These are phyloP conservation scores for Gossypium trilobum DNA, from an alignment of 441 rosid genomes.

Conservation along the genomic window DNA sequence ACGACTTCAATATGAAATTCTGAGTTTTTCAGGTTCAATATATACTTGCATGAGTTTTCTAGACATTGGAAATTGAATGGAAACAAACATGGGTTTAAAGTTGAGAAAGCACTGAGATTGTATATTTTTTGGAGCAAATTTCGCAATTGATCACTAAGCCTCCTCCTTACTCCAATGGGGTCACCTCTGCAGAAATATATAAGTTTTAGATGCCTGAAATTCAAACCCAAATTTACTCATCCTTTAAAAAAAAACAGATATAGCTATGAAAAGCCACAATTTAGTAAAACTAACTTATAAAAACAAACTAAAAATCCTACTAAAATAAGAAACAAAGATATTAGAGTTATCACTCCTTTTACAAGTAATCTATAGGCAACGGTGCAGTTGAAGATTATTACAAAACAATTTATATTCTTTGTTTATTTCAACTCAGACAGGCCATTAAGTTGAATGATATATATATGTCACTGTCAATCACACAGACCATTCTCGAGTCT, in stretches of 20 bases:
- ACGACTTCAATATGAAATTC: not conserved
- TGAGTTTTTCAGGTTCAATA: not conserved
- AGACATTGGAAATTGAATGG: not conserved
- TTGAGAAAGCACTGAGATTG: not conserved
- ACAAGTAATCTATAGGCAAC: not conserved
- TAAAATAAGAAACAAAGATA: no score
- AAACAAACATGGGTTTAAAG: not conserved
- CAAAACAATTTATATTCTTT: not conserved
- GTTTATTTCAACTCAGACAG: not conserved
- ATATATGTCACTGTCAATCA: not conserved
- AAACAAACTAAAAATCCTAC: no score
- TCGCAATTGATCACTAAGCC: not conserved
- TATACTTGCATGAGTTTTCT: not conserved
- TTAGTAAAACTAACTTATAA: not conserved
- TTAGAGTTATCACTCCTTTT: not conserved
- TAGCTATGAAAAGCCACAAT: not conserved
- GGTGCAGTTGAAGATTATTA: not conserved
- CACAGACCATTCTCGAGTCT: not conserved
- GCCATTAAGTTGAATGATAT: not conserved
- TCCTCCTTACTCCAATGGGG: not conserved
- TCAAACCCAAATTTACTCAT: not conserved
- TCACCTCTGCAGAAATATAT: not conserved
- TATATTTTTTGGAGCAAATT: not conserved
- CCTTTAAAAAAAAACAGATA: no score
- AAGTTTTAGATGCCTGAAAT: not conserved